A percentile compares a stretch with the other conserved stretches of the same genome.
Conservation (phyloP, 495 filamentous ascomycete genomes). For the Cladorrhinum samala region DNA sequence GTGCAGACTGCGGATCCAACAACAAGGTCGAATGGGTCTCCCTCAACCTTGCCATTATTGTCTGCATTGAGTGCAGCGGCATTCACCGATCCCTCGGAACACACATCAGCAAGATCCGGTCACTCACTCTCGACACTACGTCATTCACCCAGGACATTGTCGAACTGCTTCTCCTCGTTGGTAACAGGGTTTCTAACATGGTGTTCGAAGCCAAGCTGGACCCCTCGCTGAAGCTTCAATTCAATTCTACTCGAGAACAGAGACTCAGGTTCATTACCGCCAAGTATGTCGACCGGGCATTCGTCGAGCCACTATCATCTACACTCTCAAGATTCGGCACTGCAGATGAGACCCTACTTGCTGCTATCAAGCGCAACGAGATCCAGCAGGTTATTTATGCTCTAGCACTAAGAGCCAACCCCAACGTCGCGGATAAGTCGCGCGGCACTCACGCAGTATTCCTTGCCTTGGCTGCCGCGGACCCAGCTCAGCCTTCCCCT, state of each 20-base stretch:
- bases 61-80: constrained; percentile 98
- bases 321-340: constrained; percentile 71
- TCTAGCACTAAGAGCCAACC: constrained; percentile 78
- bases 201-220: constrained; percentile 89
- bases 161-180: constrained; percentile 86
- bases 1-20: constrained; percentile 88
- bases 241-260: constrained; percentile 78
- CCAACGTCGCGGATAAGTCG: constrained; percentile 80
- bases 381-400: constrained; percentile 88
- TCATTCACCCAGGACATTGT: constrained; percentile 95
- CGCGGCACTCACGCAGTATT: constrained; percentile 83
- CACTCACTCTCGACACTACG: constrained; percentile 87
- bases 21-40: constrained; percentile 97
- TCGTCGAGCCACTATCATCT: constrained; percentile 69
- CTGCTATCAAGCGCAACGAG: constrained; percentile 89
- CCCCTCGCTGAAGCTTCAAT: constrained; percentile 58
- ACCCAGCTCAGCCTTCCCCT: constrained; percentile 66
- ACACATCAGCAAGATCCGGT: constrained; percentile 95
- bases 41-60: constrained; percentile 91
- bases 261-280: constrained; percentile 86
- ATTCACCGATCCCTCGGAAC: constrained; percentile 96
- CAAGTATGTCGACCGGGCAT: constrained; percentile 85
- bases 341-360: constrained; percentile 85
- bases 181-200: constrained; percentile 93
- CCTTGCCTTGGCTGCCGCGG: constrained; percentile 88